Evolutionary conservation across 805 yeast genomes (phyloP), one percentile per base, ranked within the genome.

Genomic region (Ogataea polymorpha): DNA sequence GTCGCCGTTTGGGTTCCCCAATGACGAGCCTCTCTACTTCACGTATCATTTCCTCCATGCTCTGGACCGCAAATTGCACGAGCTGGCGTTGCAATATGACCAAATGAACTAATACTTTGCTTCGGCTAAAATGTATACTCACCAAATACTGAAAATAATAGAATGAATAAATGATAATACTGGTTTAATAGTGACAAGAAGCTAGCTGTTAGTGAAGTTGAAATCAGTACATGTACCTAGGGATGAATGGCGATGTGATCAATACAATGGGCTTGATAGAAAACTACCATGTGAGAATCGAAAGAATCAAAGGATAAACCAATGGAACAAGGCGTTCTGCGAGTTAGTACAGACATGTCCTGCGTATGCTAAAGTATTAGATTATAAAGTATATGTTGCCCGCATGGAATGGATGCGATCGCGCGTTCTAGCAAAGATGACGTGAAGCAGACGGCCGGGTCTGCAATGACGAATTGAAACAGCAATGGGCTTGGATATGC

Each of bases 1-100:
- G 1, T 80, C 89, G 1, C 96, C 96, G 0, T 63, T 87, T 30
- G 68, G 83, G 32, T 76, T 73, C 41, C 93, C 93, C 0, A 64
- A 83, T 27, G 74, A 72, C 49, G 89, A 87, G 56, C 79, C 89
- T 0, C 76, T 78, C 42, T 85, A 76, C 52, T 72, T 85, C 25
- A 38, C 58, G 1, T 46, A 54, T 33, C 57, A 56, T 33, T 56
- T 56, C 38, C 17, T 61, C 26, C 52, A 59, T 37, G 38, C 44
- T 23, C 30, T 61, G 20, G 61, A 61, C 36, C 14, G 42, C 8
- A 47, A 41, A 16, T n/a, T 60, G 18, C 63, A 58, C 27, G 45
- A 47, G 21, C 42, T 58, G 35, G 61, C 62, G 6, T 36, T 48
- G 14, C 54, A 49, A 6, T 56, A 56, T 36, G 57, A 56, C 37